Percentiles rank a stretch among this genome's conserved stretches.
Conservation (phyloP, 768 basidiomycete species). For the Psilocybe tampanensis region DNA sequence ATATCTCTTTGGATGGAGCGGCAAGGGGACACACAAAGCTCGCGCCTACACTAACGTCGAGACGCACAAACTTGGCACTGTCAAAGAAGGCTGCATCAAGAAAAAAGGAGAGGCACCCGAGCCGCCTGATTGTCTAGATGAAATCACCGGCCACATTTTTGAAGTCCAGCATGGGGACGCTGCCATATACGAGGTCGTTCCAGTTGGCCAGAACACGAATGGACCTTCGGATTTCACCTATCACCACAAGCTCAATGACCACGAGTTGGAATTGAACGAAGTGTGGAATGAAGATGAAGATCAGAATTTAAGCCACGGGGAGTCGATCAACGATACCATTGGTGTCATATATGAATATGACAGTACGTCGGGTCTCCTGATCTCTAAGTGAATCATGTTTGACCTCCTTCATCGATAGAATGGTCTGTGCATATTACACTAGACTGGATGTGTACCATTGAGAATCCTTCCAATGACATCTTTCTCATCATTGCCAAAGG, state of each 20-base stretch:
- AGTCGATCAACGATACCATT: constrained; percentile 7
- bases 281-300: constrained; percentile 13
- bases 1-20: constrained; percentile 53
- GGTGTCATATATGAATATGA: constrained; percentile 16
- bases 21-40: constrained; percentile 6
- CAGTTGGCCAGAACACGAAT: constrained; percentile 9
- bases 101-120: constrained; percentile 11
- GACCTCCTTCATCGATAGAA: not conserved
- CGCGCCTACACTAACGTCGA: constrained; percentile 17
- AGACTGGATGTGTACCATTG: constrained; percentile 9
- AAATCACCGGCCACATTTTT: constrained; percentile 3
- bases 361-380: constrained; percentile 1
- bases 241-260: constrained; percentile 12
- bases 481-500: constrained; percentile 11
- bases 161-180: constrained; percentile 4
- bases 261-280: constrained; percentile 10
- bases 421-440: constrained; percentile 15
- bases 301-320: constrained; percentile 12
- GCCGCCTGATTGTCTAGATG: constrained; percentile 4
- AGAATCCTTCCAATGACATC: constrained; percentile 7
- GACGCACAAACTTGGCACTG: constrained; percentile 7
- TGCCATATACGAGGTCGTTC: constrained; percentile 16
- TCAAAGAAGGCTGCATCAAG: constrained; percentile 11
- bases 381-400: not conserved
- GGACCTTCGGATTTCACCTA: constrained; percentile 7